A percentile compares a stretch with the other conserved stretches of the same genome.
These are phyloP conservation scores for Mucor irregularis DNA, from an alignment of 371 early-diverging fungal genomes.

Conservation along the genomic window DNA sequence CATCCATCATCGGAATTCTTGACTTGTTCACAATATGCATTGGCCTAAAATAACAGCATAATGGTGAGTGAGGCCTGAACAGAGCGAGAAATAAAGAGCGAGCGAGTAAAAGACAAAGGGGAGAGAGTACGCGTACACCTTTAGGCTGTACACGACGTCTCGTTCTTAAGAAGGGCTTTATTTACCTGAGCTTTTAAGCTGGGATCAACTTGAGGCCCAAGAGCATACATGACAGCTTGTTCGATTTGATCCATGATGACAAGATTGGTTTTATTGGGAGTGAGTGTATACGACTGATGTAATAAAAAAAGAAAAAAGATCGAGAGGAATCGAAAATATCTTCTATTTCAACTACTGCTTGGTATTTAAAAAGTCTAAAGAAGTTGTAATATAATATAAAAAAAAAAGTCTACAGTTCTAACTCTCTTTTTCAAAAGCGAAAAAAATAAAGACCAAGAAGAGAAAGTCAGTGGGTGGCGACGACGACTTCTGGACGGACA, in stretches of 20 bases:
- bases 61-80: neutral
- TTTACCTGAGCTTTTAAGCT: conserved; percentile 75
- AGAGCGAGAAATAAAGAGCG: conserved; percentile 1
- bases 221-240: conserved; percentile 82
- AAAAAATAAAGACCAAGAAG: too few relatives aligned
- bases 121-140: neutral
- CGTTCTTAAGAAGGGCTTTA: too few relatives aligned
- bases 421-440: too few relatives aligned
- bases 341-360: neutral
- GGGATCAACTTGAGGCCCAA: conserved; percentile 71
- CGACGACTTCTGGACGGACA: too few relatives aligned
- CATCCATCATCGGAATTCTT: conserved; percentile 82
- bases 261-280: neutral
- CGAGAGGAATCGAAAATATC: neutral
- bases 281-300: neutral
- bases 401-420: neutral
- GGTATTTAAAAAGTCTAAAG: neutral
- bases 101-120: neutral
- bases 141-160: neutral
- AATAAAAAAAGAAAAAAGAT: neutral
- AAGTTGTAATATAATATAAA: neutral
- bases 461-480: too few relatives aligned
- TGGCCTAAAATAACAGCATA: conserved; percentile 62
- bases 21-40: conserved; percentile 82
- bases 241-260: conserved; percentile 78